These are phyloP conservation scores for Xylaria multiplex DNA, from an alignment of 2,329 filamentous ascomycete genomes.

Conservation along the genomic window DNA sequence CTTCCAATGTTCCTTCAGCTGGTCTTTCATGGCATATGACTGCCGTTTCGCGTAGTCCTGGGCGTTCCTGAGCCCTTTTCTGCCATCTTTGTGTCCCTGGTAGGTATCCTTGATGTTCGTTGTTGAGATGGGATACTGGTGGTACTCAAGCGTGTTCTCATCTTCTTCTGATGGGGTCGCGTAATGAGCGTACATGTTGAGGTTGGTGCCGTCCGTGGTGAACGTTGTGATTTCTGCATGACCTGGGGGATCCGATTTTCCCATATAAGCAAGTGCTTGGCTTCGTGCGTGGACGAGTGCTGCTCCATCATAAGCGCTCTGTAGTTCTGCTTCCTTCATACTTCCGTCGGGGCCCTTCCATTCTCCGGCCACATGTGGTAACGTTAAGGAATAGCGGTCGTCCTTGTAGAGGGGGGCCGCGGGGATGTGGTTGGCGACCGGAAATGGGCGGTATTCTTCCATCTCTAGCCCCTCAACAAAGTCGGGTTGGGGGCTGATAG, in stretches of 20 bases:
- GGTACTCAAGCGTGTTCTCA: background rate
- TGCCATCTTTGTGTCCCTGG: background rate
- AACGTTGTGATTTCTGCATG: constrained; percentile 2
- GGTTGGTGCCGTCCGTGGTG: background rate
- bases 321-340: background rate
- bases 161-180: background rate
- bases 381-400: background rate
- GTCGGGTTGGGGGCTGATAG: no score
- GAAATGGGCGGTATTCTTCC: no score
- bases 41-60: constrained; percentile 1
- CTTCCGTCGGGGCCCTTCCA: constrained; percentile 10
- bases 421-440: background rate
- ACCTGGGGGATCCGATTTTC: background rate
- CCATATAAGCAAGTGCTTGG: background rate
- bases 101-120: fast-evolving
- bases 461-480: no score
- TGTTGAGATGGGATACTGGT: background rate
- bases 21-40: no score
- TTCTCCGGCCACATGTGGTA: constrained; percentile 6
- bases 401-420: background rate
- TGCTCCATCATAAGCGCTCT: constrained; percentile 4
- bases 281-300: background rate
- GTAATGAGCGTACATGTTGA: background rate
- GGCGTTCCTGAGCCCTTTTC: background rate
- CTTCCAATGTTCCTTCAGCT: no score